A percentile compares a stretch with the other conserved stretches of the same genome.
phyloP scores from a whole-genome alignment of 2,329 filamentous ascomycete genomes.

The Pseudogymnoascus pannorum region DNA sequence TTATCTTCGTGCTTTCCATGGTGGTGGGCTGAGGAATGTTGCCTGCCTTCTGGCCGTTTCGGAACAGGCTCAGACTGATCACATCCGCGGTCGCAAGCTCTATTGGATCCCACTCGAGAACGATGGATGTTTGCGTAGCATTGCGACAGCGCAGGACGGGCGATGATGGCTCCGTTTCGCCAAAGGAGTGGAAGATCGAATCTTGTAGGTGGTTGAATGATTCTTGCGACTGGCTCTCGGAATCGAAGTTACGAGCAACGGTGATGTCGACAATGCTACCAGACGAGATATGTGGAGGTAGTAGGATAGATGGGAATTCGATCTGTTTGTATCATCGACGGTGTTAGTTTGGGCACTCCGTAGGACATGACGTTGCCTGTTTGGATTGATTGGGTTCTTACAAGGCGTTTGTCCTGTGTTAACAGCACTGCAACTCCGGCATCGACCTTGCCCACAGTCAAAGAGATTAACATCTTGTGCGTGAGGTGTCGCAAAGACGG shows the following conservation, averaged over 20 bases:
- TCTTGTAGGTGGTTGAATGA: constrained; percentile 82
- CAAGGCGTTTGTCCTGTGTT: constrained; percentile 92
- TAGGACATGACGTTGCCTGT: not conserved
- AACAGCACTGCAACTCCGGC: constrained; percentile 94
- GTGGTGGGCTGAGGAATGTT: constrained; percentile 82
- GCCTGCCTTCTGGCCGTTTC: constrained; percentile 94
- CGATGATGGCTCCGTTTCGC: constrained; percentile 65
- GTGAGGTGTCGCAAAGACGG: constrained; percentile 7
- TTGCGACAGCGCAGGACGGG: constrained; percentile 88
- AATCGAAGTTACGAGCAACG: constrained; percentile 75
- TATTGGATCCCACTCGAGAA: constrained; percentile 96
- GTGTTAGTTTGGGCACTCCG: constrained; percentile 18
- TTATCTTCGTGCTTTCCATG: constrained; percentile 94
- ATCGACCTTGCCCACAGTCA: constrained; percentile 98
- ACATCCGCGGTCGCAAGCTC: constrained; percentile 87
- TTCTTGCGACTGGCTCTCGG: constrained; percentile 67
- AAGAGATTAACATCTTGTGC: constrained; percentile 78
- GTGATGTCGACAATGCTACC: constrained; percentile 98
- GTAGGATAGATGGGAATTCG: constrained; percentile 95
- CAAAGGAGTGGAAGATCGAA: constrained; percentile 80
- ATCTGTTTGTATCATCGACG: constrained; percentile 52
- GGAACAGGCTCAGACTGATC: constrained; percentile 81
- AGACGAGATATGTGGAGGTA: constrained; percentile 89
- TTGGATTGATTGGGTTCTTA: constrained; percentile 39
- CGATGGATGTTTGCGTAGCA: constrained; percentile 95